Percentiles rank a stretch among this genome's conserved stretches.
Evolutionary conservation across 1,284 basidiomycete genomes (phyloP).

Genomic region (Austroboletus novae-zelandiae): DNA sequence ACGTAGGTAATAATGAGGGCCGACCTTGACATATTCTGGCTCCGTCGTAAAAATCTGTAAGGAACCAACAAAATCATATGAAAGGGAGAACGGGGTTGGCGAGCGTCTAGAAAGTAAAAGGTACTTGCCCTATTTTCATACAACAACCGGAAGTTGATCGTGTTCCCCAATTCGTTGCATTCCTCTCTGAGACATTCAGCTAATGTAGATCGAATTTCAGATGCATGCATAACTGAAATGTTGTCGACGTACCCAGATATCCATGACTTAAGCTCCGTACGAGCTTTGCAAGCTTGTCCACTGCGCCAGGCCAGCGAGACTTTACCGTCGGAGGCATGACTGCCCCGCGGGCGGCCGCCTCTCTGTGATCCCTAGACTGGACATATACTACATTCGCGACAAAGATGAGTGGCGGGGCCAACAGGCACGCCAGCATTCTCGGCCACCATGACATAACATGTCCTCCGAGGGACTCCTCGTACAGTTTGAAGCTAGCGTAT

Average conservation of each 20-base stretch:
- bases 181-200: constrained; percentile 6
- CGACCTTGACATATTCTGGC: constrained; percentile 42
- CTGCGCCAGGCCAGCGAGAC: constrained; percentile 31
- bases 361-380: constrained; percentile 23
- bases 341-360: constrained; percentile 35
- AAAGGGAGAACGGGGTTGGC: no score
- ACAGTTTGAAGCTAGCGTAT: constrained; percentile 12
- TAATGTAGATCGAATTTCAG: not conserved
- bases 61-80: not conserved
- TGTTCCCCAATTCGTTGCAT: constrained; percentile 29
- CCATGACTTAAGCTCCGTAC: constrained; percentile 32
- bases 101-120: not conserved
- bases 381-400: constrained; percentile 19
- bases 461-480: constrained; percentile 1
- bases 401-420: constrained; percentile 30
- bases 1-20: not conserved
- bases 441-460: constrained; percentile 14
- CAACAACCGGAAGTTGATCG: constrained; percentile 30
- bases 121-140: constrained; percentile 34
- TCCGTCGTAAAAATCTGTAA: constrained; percentile 36
- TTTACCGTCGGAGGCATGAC: constrained; percentile 27
- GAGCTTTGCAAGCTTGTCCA: constrained; percentile 30
- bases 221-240: constrained; percentile 2
- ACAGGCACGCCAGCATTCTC: constrained; percentile 15
- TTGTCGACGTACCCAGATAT: constrained; percentile 27